Evolutionary conservation across 2,329 filamentous ascomycete genomes (phyloP).

Genomic region (Microdochium nivale): DNA sequence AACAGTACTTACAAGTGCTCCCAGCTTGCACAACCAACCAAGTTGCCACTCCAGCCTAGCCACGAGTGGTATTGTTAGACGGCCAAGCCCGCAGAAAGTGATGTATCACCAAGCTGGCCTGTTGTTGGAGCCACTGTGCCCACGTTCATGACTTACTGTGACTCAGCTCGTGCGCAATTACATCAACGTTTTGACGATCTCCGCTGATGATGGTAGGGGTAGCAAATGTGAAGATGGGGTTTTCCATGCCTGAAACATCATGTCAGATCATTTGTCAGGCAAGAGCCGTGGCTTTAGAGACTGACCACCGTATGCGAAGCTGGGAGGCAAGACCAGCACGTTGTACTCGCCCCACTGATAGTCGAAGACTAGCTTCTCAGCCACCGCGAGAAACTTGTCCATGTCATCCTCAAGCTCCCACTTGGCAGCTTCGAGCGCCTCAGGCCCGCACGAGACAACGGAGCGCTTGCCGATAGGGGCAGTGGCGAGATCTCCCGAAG

Average conservation of each 20-base stretch:
- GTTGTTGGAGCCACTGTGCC: no score
- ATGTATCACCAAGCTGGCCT: no score
- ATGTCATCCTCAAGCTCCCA: slow-evolving; percentile 90
- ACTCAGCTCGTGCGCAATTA: slow-evolving; percentile 75
- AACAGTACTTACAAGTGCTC: slow-evolving; percentile 57
- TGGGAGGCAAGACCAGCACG: slow-evolving; percentile 79
- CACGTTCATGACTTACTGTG: slow-evolving; percentile 6
- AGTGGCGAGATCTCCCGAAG: slow-evolving; percentile 73
- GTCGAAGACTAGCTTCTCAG: slow-evolving; percentile 73
- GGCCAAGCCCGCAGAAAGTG: no score
- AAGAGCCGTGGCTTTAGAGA: slow-evolving; percentile 5
- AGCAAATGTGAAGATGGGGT: slow-evolving; percentile 89
- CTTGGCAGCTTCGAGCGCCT: slow-evolving; percentile 74
- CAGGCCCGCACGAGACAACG: slow-evolving; percentile 77
- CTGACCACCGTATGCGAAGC: slow-evolving; percentile 77
- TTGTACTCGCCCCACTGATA: slow-evolving; percentile 97
- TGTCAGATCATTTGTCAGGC: slow-evolving; percentile 4
- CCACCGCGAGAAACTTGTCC: slow-evolving; percentile 82
- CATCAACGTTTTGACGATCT: slow-evolving; percentile 84
- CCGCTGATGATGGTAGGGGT: slow-evolving; percentile 92
- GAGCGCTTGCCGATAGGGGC: slow-evolving; percentile 83
- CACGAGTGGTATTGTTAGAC: neutral
- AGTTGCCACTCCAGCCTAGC: slow-evolving; percentile 73
- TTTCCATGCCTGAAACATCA: slow-evolving; percentile 62
- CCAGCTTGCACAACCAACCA: slow-evolving; percentile 72